These are phyloP conservation scores for Agrocybe praecox DNA, from an alignment of 768 basidiomycete genomes.

Conservation along the genomic window DNA sequence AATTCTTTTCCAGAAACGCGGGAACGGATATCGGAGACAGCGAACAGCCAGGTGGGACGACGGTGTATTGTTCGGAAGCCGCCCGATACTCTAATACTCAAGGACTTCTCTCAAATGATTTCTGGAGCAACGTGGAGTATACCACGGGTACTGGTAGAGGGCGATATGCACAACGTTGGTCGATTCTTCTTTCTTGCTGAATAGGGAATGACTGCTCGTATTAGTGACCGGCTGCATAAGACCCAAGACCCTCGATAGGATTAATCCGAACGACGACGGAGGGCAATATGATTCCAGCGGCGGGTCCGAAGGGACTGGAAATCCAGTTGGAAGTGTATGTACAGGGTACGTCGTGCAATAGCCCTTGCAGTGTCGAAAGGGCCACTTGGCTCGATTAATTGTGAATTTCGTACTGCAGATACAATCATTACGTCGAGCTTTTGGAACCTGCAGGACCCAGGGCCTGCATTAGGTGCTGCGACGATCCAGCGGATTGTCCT, in stretches of 20 bases:
- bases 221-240: constrained; percentile 61
- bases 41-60: constrained; percentile 57
- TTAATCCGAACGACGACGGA: constrained; percentile 50
- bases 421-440: constrained; percentile 63
- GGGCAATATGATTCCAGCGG: constrained; percentile 65
- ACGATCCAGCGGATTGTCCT: constrained; percentile 57
- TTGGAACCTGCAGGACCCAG: constrained; percentile 53
- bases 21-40: constrained; percentile 60
- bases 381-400: background rate
- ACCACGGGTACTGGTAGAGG: constrained; percentile 42
- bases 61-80: constrained; percentile 52
- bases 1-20: constrained; percentile 30
- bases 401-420: constrained; percentile 23
- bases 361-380: background rate
- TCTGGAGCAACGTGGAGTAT: constrained; percentile 54
- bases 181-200: background rate
- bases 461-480: constrained; percentile 63
- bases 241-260: constrained; percentile 39
- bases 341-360: constrained; percentile 38
- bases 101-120: constrained; percentile 45
- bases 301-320: constrained; percentile 49
- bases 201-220: background rate
- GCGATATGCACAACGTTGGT: constrained; percentile 47
- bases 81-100: constrained; percentile 42
- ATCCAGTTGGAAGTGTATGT: constrained; percentile 53